These are phyloP conservation scores for Coprinopsis sp. DNA, from an alignment of 768 basidiomycete genomes.

Conservation along the genomic window DNA sequence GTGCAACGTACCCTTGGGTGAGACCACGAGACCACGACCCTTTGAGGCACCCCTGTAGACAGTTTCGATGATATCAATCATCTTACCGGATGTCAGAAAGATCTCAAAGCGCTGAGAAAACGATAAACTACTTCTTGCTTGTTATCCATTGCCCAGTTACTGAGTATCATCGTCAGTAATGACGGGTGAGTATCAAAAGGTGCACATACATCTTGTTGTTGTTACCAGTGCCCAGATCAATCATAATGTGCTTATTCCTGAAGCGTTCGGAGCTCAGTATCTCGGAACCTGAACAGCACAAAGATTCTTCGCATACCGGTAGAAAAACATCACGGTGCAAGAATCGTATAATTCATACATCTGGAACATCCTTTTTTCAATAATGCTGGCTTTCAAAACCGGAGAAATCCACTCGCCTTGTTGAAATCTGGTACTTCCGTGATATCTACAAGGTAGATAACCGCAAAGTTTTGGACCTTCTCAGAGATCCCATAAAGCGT, in stretches of 20 bases:
- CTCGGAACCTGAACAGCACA: not conserved
- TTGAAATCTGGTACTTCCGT: slow-evolving; percentile 98
- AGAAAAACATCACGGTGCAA: slow-evolving; percentile 98
- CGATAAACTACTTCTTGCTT: slow-evolving; percentile 79
- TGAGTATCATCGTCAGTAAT: slow-evolving; percentile 26
- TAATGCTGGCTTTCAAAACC: not conserved
- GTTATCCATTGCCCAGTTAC: slow-evolving; percentile 99
- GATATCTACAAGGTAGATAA: slow-evolving; percentile 93
- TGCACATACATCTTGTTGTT: slow-evolving; percentile 93
- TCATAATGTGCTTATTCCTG: slow-evolving; percentile 99
- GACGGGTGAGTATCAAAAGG: not conserved
- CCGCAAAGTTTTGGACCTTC: slow-evolving; percentile 97
- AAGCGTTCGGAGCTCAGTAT: not conserved
- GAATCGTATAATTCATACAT: slow-evolving; percentile 99
- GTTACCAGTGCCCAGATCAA: slow-evolving; percentile 98
- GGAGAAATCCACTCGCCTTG: slow-evolving; percentile 54
- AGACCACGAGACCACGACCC: slow-evolving; percentile 95
- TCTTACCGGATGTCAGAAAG: slow-evolving; percentile 37
- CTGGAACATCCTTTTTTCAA: slow-evolving; percentile 33
- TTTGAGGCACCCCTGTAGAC: slow-evolving; percentile 98
- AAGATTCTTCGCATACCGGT: slow-evolving; percentile 57
- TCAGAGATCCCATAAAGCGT: slow-evolving; percentile 88
- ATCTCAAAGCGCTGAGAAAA: not conserved
- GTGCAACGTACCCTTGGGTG: slow-evolving; percentile 72
- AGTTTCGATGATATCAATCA: slow-evolving; percentile 97